Evolutionary conservation across 352 stramenopile species (phyloP), one percentile per base, ranked within the genome.

Genomic region (Globisporangium iwayamae): DNA sequence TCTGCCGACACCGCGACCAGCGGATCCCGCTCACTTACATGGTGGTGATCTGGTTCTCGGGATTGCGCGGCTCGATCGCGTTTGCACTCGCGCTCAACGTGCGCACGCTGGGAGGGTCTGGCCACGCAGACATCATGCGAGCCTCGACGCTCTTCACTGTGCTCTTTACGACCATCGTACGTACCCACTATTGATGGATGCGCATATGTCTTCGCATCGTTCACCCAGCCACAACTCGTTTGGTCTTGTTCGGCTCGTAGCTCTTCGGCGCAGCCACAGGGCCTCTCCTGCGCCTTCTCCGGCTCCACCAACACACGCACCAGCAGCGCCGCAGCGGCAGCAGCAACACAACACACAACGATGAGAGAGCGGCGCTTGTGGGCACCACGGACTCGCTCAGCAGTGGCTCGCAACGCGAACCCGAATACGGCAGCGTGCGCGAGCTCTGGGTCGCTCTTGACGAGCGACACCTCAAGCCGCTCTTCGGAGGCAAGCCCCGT

Each of bases 21-120:
- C 67, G 62, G 28, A 93, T 93, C 56, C 76, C 82, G 0, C 70
- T 81, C 41, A 75, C 43, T 25, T 89, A 90, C 63, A 90, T 91
- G 79, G 36, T 89, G 13, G 85, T 94, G 25, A 93, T 98, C 47
- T 98, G 90, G 90, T 98, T 98, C 64, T 87, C 90, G 1, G 95
- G 95, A 16, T 68, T 98, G 20, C 86, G 95, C 38, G 95, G 95
- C 3, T 92, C 95, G 11, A 96, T 98, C 45, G 92, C 93, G 0
- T 98, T 97, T 63, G 90, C 91, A 22, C 78, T 96, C 30, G 79
- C 79, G n/a, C 73, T 93, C 7, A 94, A 94, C 55, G 81, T 91
- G 22, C 70, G 63, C 32, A 87, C 32, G 30, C 41, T 71, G 4
- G 66, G 57, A 4, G 69, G 75, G 16, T 74, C 65, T 16, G 60